These are phyloP conservation scores for Teratosphaeria epicoccoides DNA, from an alignment of 2,329 filamentous ascomycete genomes.

Conservation along the genomic window DNA sequence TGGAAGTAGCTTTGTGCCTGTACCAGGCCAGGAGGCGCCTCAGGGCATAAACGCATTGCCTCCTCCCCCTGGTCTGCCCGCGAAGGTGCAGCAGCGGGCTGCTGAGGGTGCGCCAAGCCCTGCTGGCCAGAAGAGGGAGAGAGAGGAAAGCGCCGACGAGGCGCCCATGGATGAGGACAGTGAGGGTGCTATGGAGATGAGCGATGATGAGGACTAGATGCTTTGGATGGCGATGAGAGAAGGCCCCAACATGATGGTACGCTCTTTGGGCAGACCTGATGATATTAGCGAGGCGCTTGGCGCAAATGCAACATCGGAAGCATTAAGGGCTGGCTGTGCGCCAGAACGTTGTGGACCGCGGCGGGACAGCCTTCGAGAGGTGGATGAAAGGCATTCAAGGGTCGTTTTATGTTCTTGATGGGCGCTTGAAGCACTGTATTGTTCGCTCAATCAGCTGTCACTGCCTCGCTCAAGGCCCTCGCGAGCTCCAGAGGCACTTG, in stretches of 20 bases:
- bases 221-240: no score
- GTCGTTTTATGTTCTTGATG: background rate
- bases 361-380: background rate
- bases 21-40: background rate
- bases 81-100: slow-evolving; percentile 19
- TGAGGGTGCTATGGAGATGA: slow-evolving; percentile 54
- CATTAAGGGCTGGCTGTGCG: background rate
- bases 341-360: background rate
- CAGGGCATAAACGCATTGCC: slow-evolving; percentile 56
- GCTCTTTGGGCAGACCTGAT: background rate
- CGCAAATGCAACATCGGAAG: background rate
- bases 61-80: slow-evolving; percentile 42
- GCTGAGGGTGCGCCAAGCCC: slow-evolving; percentile 41
- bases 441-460: background rate
- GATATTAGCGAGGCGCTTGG: background rate
- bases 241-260: background rate
- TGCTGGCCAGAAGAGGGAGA: slow-evolving; percentile 45
- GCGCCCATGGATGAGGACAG: slow-evolving; percentile 34
- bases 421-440: background rate
- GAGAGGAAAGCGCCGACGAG: slow-evolving; percentile 33
- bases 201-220: slow-evolving; percentile 56
- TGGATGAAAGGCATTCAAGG: background rate
- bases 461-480: background rate
- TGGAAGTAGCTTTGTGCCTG: background rate
- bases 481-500: slow-evolving; percentile 25